These are phyloP conservation scores for Magnusiomyces tetraspermus DNA, from an alignment of 1,139 yeast species.

Conservation along the genomic window DNA sequence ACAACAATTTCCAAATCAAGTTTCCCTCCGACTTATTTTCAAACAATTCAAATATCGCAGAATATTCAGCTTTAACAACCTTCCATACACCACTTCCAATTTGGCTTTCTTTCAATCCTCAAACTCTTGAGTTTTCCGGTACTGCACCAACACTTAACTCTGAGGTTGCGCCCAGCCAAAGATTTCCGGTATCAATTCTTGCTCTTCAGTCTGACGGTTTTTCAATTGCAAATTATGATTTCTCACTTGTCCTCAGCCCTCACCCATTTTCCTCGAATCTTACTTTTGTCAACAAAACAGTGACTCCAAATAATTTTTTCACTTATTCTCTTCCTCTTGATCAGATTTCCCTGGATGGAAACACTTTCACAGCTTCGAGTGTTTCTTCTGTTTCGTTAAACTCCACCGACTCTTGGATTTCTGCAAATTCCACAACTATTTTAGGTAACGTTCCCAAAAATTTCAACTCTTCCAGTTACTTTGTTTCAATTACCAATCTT, in stretches of 20 bases:
- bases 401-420: slow-evolving; percentile 42
- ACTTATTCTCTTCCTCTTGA: slow-evolving; percentile 51
- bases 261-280: slow-evolving; percentile 65
- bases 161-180: slow-evolving; percentile 74
- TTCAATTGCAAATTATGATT: slow-evolving; percentile 61
- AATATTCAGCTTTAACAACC: slow-evolving; percentile 75
- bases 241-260: slow-evolving; percentile 75
- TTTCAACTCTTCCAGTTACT: slow-evolving; percentile 33
- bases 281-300: slow-evolving; percentile 42
- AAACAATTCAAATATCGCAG: slow-evolving; percentile 40
- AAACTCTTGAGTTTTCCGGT: slow-evolving; percentile 62
- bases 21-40: slow-evolving; percentile 52
- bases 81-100: slow-evolving; percentile 84
- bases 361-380: slow-evolving; percentile 39
- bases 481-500: slow-evolving; percentile 49
- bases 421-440: slow-evolving; percentile 36
- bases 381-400: slow-evolving; percentile 45
- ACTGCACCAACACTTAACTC: slow-evolving; percentile 82
- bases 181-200: slow-evolving; percentile 61
- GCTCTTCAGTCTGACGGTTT: slow-evolving; percentile 74
- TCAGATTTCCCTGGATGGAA: slow-evolving; percentile 52
- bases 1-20: slow-evolving; percentile 50
- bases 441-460: slow-evolving; percentile 48
- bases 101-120: slow-evolving; percentile 63
- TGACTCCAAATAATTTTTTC: slow-evolving; percentile 52